These are phyloP conservation scores for Diplosphaera chodatii DNA, from an alignment of 139 green algal species.

Conservation along the genomic window DNA sequence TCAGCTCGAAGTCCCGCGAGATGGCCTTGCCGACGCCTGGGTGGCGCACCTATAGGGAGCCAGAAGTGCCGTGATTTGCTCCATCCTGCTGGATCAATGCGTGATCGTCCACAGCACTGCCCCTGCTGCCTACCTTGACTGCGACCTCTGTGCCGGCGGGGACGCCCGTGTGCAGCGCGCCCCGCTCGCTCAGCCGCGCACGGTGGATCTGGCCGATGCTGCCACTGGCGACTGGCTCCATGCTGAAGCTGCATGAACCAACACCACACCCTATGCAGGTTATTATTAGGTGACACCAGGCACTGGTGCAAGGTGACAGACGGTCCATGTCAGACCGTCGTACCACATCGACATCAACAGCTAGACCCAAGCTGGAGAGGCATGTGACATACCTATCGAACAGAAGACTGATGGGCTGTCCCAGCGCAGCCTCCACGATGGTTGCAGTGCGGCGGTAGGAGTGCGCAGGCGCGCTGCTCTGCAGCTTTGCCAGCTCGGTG, in stretches of 20 bases:
- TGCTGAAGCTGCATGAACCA: background rate
- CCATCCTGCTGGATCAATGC: too few species aligned
- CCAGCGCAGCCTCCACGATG: background rate
- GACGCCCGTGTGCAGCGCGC: conserved; percentile 37
- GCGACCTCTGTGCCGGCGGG: conserved; percentile 64
- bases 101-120: too few species aligned
- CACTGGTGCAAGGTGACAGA: too few species aligned
- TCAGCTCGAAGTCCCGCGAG: conserved; percentile 87
- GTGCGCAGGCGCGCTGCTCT: conserved; percentile 28
- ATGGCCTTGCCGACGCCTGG: conserved; percentile 82
- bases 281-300: too few species aligned
- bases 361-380: too few species aligned
- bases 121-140: too few species aligned
- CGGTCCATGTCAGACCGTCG: too few species aligned
- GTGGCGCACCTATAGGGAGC: conserved; percentile 83
- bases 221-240: conserved; percentile 76
- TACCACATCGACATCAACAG: too few species aligned
- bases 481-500: conserved; percentile 65
- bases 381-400: background rate
- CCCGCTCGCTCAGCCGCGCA: conserved; percentile 57
- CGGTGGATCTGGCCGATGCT: conserved; percentile 89
- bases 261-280: too few species aligned
- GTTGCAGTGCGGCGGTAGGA: conserved; percentile 8
- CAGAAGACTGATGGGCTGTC: background rate
- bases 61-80: too few species aligned